Evolutionary conservation across 2,329 filamentous ascomycete genomes (phyloP), one percentile per base, ranked within the genome.

Genomic region (Ascochyta clinopodiicola): DNA sequence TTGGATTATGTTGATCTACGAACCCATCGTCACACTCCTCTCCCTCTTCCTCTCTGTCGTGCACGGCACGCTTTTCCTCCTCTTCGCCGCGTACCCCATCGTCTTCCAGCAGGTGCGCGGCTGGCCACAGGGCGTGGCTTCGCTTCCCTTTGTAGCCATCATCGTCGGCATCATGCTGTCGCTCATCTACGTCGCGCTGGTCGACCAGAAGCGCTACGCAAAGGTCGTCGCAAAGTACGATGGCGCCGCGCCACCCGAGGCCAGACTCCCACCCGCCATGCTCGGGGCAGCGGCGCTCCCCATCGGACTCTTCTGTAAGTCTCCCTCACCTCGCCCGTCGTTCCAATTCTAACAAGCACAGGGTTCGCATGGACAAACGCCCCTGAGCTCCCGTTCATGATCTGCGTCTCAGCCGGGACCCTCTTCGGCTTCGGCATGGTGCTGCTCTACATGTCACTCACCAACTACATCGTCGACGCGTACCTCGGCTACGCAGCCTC

Each of bases 381-480:
- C 63, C 76, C 22, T 61, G 88, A 65, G 4, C 12, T 88, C 10
- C 82, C 82, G 44, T 86, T 81, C 79, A 79, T 85, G 17, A 79
- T 78, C 1, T 80, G 81, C 9, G 77, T 83, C 56, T 57, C 82
- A 1, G 84, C 81, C 0, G 82, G 79, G 0, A 66, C 71, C 2
- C 60, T 82, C 0, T 77, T 84, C 7, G 82, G 82, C 0, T 62
- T 75, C 21, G 75, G 75, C 61, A 77, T 68, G 63, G 64, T 71
- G 0, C 45, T 70, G 6, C 39, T 69, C 6, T 72, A 66, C 56
- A 60, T 70, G 22, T 80, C 80, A 5, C 75, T 86, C 40, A 81
- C 86, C 68, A 88, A 86, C 74, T 90, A 90, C 73, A 80, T 90
- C 12, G 84, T 90, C 57, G 88, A 90, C 66, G 78, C 85, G 6